Base-by-base conservation (phyloP, 148 eudicot species). In the Chenopodium formosanum region DNA sequence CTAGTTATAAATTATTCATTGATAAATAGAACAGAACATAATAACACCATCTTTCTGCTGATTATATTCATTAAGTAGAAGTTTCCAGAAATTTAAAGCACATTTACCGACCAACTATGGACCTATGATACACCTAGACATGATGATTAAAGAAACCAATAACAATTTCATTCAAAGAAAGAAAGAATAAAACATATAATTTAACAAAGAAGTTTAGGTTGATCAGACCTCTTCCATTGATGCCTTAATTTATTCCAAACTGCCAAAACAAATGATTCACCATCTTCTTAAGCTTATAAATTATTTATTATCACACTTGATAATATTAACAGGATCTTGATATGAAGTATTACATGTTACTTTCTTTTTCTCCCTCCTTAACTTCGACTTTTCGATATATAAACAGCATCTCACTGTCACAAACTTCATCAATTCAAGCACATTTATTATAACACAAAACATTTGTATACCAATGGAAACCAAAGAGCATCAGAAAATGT, bases 131-230 rank as follows among this genome's bases (percentile, higher is more conserved):
- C 76, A 74, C 14, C 56, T 12, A 50, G 32, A 68, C 32, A 20
- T 17, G 19, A 17, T 11, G 5, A 10, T 44, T 44, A 22, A 73
- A 27, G 4, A 50, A 74, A n/a, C 10, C 14, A 50, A 50, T 27
- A 46, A 65, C 44, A 11, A 34, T 70, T 69, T 37, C 80, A 69
- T 2, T 4, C 46, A 22, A 29, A 52, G 22, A 46, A 20, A 20
- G 25, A 73, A 70, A 69, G n/a, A 65, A 32, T 32, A 17, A 77
- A 31, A 31, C 29, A 50, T 2, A 56, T 17, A 56, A 16, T 32
- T 65, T 60, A 14, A 60, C 14, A 85, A 82, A 82, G 82, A 85
- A 60, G 84, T 60, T 75, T 82, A 82, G 87, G 87, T 85, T 74
- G 81, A 79, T 73, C 62, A 58, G 48, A 40, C 32, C 77, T 72